Evolutionary conservation across 2,329 filamentous ascomycete species (phyloP), one percentile per base, ranked within the genome.

Genomic region (Thelonectria blattea): DNA sequence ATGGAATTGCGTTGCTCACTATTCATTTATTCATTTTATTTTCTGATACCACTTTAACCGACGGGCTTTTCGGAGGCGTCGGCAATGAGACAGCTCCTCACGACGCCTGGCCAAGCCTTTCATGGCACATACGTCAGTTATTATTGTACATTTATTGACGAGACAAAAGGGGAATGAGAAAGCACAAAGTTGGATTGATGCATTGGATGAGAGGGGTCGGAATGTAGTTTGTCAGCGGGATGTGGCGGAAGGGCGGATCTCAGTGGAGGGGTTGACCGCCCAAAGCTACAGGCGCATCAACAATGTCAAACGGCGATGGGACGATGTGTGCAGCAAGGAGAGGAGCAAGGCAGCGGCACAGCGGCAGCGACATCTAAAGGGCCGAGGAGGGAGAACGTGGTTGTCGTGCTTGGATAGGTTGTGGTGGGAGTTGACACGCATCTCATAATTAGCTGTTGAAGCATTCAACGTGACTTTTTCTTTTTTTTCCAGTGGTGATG

Each of bases 11-110:
- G 24, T 55, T 3, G 18, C 41, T 49, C 34, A 18, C 20, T 50
- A 37, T 30, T 56, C 43, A 27, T 22, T n/a, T 39, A 49, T 42
- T 39, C 17, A 52, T 50, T 17, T 46, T n/a, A 37, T 42, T 42
- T 37, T 30, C 46, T 54, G 37, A 20, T 39, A 22, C 42, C 37
- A 50, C 39, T 51, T 48, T 61, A 60, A 24, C 39, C 10, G 18
- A 52, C 52, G 41, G 51, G 52, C 56, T 54, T 22, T 24, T 45
- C 18, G 41, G 37, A 51, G 45, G 59, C 52, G 42, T n/a, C 22
- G 49, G 56, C 34, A n/a, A 52, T 47, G 53, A 53, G 60, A 39
- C 50, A 8, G 20, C 14, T 54, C 45, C 49, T 52, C 22, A 42
- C 11, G 18, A 49, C 12, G 41, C 24, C 17, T 30, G 8, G 24